Conservation (phyloP, 2,329 filamentous ascomycete genomes). For the Venturia asperata region DNA sequence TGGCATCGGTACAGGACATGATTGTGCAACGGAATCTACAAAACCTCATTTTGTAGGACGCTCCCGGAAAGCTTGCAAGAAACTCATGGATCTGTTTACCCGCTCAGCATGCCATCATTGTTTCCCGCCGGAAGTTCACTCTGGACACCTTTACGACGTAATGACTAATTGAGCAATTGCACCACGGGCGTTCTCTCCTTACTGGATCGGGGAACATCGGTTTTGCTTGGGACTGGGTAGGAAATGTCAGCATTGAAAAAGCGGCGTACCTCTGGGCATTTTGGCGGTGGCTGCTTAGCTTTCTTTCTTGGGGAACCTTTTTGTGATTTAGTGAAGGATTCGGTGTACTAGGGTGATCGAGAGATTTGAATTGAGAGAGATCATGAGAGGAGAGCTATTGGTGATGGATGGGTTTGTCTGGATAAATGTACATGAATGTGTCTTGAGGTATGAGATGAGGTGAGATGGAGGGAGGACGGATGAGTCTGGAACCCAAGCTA, state of each 20-base stretch:
- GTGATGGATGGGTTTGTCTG: background rate
- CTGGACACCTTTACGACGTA: background rate
- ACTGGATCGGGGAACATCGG: background rate
- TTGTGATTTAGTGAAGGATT: background rate
- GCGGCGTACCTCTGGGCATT: background rate
- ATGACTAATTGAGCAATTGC: background rate
- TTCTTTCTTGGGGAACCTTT: background rate
- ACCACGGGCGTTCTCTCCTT: background rate
- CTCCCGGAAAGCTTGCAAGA: background rate
- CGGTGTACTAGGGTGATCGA: background rate
- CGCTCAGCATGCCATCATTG: background rate
- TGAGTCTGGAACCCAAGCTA: too few relatives aligned
- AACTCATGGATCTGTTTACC: background rate
- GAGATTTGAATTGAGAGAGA: background rate
- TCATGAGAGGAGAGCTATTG: background rate
- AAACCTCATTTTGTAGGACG: conserved; percentile 38
- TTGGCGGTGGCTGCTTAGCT: background rate
- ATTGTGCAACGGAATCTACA: conserved; percentile 48
- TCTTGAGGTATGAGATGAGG: background rate
- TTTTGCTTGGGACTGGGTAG: background rate
- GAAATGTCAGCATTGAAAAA: background rate
- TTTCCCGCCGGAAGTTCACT: background rate
- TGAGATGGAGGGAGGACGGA: too few relatives aligned
- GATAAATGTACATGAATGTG: background rate
- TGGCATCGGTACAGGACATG: conserved; percentile 48